Conservation (phyloP, 2,329 filamentous ascomycete species). For the Fusarium nanum region DNA sequence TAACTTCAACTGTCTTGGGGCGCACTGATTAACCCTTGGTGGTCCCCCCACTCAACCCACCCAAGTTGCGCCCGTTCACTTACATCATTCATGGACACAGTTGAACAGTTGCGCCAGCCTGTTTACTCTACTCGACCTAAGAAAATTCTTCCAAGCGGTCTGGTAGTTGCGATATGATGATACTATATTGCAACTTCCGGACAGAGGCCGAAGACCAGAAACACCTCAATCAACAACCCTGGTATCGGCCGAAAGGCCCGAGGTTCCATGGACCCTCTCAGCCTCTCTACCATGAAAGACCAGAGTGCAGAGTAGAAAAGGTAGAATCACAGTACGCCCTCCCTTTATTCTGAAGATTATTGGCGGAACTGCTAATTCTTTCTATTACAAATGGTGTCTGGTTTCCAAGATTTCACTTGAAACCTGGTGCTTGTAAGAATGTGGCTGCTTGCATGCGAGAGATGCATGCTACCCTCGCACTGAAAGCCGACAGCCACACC, state of each 20-base stretch:
- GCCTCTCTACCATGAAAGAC: neutral
- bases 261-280: neutral
- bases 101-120: slow-evolving; percentile 20
- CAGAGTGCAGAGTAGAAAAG: neutral
- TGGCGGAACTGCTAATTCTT: neutral
- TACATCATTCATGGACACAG: slow-evolving; percentile 46
- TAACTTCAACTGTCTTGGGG: slow-evolving; percentile 11
- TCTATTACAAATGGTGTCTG: slow-evolving; percentile 3
- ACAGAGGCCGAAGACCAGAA: slow-evolving; percentile 22
- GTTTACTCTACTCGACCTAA: slow-evolving; percentile 22
- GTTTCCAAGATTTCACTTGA: slow-evolving; percentile 18
- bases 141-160: slow-evolving; percentile 19
- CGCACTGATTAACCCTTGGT: slow-evolving; percentile 28
- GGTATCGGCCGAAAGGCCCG: slow-evolving; percentile 11
- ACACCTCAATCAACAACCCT: slow-evolving; percentile 5
- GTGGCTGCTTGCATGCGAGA: slow-evolving; percentile 24
- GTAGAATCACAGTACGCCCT: neutral
- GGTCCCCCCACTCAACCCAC: slow-evolving; percentile 38
- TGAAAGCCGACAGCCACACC: slow-evolving; percentile 29
- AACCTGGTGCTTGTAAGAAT: slow-evolving; percentile 8
- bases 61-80: slow-evolving; percentile 42
- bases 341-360: neutral
- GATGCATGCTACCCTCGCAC: slow-evolving; percentile 37
- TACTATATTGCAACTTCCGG: slow-evolving; percentile 24
- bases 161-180: slow-evolving; percentile 20